phyloP scores from a whole-genome alignment of 805 yeast genomes.

The Saturnispora bothae region DNA sequence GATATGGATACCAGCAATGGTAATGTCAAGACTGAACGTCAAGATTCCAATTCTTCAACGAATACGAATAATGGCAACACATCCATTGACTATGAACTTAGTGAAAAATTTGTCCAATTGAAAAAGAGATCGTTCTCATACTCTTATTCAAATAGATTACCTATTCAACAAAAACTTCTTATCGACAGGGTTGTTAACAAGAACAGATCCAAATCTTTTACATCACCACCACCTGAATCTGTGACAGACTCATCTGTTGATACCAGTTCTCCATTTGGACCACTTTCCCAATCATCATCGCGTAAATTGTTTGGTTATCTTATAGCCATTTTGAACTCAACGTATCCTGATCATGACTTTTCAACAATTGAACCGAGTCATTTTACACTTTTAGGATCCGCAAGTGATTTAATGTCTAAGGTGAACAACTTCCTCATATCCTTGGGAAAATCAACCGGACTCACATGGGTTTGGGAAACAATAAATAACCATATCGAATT shows the following conservation, averaged over 20 bases:
- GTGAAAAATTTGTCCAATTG: constrained; percentile 24
- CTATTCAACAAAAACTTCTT: constrained; percentile 11
- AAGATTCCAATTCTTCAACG: constrained; percentile 18
- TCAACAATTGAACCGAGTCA: constrained; percentile 73
- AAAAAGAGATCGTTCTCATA: constrained; percentile 26
- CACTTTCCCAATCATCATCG: constrained; percentile 74
- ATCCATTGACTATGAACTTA: constrained; percentile 13
- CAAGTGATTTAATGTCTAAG: constrained; percentile 42
- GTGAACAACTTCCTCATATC: constrained; percentile 72
- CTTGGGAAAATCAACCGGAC: constrained; percentile 45
- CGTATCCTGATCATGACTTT: constrained; percentile 95
- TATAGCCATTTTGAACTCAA: constrained; percentile 81
- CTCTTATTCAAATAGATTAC: constrained; percentile 19
- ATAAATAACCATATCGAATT: constrained; percentile 75
- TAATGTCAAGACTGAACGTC: constrained; percentile 10
- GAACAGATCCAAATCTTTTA: constrained; percentile 24
- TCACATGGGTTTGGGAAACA: constrained; percentile 74
- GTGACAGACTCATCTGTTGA: constrained; percentile 14
- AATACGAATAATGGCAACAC: constrained; percentile 10
- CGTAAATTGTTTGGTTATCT: constrained; percentile 84
- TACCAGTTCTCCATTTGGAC: constrained; percentile 70
- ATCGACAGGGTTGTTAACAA: constrained; percentile 8
- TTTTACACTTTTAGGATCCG: constrained; percentile 47
- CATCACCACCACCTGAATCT: constrained; percentile 21
- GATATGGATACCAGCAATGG: constrained; percentile 1